Evolutionary conservation across 2,329 filamentous ascomycete genomes (phyloP).

Genomic region (Blastomyces emzantsi): DNA sequence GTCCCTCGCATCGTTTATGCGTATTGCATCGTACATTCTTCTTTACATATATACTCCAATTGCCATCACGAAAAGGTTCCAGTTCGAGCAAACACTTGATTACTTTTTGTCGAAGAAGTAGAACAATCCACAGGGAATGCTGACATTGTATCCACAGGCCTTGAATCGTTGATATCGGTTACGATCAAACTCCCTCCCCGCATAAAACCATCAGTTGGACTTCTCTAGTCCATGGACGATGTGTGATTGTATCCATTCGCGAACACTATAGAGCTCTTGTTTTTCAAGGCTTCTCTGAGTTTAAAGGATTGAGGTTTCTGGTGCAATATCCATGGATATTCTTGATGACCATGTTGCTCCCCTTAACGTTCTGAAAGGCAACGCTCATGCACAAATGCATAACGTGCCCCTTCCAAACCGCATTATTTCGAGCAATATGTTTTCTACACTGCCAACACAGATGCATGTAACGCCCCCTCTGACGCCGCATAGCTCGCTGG

Average conservation of each 20-base stretch:
- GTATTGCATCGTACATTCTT: neutral
- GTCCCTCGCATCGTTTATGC: neutral
- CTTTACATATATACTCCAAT: neutral
- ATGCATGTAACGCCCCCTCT: slow-evolving; percentile 66
- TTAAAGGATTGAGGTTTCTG: neutral
- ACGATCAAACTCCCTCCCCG: neutral
- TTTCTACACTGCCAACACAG: slow-evolving; percentile 19
- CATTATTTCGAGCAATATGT: slow-evolving; percentile 12
- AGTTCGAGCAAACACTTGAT: neutral
- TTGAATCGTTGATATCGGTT: neutral
- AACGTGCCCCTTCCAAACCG: slow-evolving; percentile 10
- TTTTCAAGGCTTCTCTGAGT: neutral
- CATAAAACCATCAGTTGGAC: neutral
- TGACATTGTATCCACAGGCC: neutral
- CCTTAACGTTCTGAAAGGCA: slow-evolving; percentile 14
- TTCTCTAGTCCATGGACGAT: slow-evolving; percentile 2
- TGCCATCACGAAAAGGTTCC: neutral
- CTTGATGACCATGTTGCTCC: slow-evolving; percentile 15
- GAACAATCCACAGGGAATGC: neutral
- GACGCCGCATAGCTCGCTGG: slow-evolving; percentile 57
- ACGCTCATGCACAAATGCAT: slow-evolving; percentile 6
- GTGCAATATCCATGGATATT: slow-evolving; percentile 11
- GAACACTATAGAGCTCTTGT: neutral
- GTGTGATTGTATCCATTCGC: neutral
- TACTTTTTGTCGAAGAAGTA: neutral